Evolutionary conservation across 495 filamentous ascomycete species (phyloP).

Genomic region (Penicilliopsis zonata): DNA sequence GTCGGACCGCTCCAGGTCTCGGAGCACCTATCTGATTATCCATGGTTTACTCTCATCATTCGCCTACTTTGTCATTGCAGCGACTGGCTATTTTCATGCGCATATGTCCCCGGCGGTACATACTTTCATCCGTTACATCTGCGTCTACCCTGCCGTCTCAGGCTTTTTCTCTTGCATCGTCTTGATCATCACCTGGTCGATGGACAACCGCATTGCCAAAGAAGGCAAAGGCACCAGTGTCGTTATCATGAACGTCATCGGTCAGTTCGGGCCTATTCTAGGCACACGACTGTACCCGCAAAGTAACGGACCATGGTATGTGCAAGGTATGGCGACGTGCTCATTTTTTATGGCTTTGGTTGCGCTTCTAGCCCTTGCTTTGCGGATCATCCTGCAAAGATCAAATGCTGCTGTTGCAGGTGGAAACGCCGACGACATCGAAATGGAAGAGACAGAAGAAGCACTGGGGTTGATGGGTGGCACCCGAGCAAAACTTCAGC

Average conservation of each 20-base stretch:
- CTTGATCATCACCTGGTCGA: constrained; percentile 52
- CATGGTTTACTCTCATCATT: constrained; percentile 43
- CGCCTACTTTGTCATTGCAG: constrained; percentile 48
- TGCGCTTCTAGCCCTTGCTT: constrained; percentile 27
- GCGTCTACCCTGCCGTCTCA: constrained; percentile 42
- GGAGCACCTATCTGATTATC: constrained; percentile 37
- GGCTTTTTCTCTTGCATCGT: constrained; percentile 54
- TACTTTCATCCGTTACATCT: constrained; percentile 38
- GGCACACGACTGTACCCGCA: constrained; percentile 50
- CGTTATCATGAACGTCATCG: constrained; percentile 45
- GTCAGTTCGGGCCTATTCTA: constrained; percentile 50
- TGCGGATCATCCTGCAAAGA: constrained; percentile 34
- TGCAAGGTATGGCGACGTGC: constrained; percentile 45
- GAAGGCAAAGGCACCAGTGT: constrained; percentile 45
- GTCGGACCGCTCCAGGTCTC: constrained; percentile 34
- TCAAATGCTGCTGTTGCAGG: constrained; percentile 22
- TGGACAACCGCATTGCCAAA: constrained; percentile 48
- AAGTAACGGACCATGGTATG: constrained; percentile 44
- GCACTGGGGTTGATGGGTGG: constrained; percentile 27
- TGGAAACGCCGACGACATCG: constrained; percentile 11
- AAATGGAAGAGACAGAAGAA: constrained; percentile 19
- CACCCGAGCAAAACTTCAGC: too few relatives aligned
- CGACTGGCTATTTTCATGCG: constrained; percentile 25
- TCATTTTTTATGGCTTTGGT: constrained; percentile 45
- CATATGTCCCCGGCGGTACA: constrained; percentile 14